Percentiles rank a stretch among this genome's conserved stretches.
These are phyloP conservation scores for Diaporthe sp. DNA, from an alignment of 2,329 filamentous ascomycete genomes.

Conservation along the genomic window DNA sequence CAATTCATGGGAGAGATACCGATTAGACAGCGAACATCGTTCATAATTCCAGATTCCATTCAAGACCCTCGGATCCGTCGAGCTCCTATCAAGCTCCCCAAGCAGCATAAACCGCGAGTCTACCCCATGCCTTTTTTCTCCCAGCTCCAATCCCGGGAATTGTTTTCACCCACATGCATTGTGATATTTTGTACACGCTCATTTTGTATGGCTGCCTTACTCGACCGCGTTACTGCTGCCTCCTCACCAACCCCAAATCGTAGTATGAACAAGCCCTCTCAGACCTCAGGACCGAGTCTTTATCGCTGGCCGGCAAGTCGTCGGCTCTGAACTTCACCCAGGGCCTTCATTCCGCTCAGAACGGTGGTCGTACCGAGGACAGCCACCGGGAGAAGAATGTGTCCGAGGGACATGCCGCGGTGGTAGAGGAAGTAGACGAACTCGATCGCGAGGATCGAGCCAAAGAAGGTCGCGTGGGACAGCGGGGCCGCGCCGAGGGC, in stretches of 20 bases:
- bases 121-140: conserved; percentile 9
- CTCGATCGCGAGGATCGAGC: conserved; percentile 89
- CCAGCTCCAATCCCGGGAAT: conserved; percentile 8
- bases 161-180: conserved; percentile 26
- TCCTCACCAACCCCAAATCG: neutral
- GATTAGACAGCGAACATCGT: conserved; percentile 5
- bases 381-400: conserved; percentile 81
- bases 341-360: conserved; percentile 88
- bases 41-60: conserved; percentile 24
- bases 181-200: conserved; percentile 36
- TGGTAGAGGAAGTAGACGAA: conserved; percentile 97
- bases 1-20: neutral
- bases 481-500: conserved; percentile 83
- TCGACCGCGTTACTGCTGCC: neutral
- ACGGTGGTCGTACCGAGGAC: conserved; percentile 80
- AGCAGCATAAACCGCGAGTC: neutral
- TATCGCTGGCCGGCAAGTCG: conserved; percentile 81
- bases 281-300: conserved; percentile 35
- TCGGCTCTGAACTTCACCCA: conserved; percentile 93
- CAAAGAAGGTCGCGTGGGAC: conserved; percentile 87
- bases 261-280: neutral
- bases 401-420: conserved; percentile 90
- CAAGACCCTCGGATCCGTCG: neutral
- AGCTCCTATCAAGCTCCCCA: conserved; percentile 3
- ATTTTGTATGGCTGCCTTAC: neutral